These are phyloP conservation scores for Epichloe brachyelytri DNA, from an alignment of 2,329 filamentous ascomycete species.

Conservation along the genomic window DNA sequence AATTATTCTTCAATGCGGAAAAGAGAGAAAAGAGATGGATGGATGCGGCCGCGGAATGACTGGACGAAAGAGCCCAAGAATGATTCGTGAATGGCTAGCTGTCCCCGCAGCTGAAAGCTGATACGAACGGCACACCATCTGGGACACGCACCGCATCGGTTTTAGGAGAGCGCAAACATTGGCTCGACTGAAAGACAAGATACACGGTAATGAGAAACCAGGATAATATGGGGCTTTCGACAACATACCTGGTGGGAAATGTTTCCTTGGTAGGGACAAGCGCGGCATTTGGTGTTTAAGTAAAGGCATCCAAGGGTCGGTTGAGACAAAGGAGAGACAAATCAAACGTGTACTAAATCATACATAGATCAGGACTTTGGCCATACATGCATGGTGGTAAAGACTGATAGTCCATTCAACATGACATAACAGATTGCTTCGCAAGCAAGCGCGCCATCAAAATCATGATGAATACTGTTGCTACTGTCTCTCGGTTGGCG, in stretches of 20 bases:
- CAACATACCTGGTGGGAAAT: not conserved
- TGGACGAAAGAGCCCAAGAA: not conserved
- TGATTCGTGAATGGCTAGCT: not conserved
- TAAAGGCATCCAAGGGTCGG: not conserved
- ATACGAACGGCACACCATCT: not conserved
- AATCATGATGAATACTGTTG: not conserved
- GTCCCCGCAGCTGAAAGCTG: not conserved
- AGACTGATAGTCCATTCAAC: constrained; percentile 1
- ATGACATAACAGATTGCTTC: constrained; percentile 1
- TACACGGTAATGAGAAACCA: not conserved
- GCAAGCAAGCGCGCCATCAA: not conserved
- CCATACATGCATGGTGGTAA: not conserved
- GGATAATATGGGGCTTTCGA: not conserved
- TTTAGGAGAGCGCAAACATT: not conserved
- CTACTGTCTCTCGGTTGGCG: not conserved
- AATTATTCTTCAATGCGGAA: not conserved
- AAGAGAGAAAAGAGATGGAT: not conserved
- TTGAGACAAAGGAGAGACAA: constrained; percentile 1
- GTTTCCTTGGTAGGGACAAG: not conserved
- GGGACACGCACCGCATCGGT: not conserved
- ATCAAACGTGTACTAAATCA: constrained; percentile 1
- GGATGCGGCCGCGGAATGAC: not conserved
- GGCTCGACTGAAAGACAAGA: not conserved
- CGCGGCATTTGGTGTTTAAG: constrained; percentile 5
- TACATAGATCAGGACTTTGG: constrained; percentile 3